Conservation (phyloP, 2,329 filamentous ascomycete species). For the Tetracladium maxilliforme region DNA sequence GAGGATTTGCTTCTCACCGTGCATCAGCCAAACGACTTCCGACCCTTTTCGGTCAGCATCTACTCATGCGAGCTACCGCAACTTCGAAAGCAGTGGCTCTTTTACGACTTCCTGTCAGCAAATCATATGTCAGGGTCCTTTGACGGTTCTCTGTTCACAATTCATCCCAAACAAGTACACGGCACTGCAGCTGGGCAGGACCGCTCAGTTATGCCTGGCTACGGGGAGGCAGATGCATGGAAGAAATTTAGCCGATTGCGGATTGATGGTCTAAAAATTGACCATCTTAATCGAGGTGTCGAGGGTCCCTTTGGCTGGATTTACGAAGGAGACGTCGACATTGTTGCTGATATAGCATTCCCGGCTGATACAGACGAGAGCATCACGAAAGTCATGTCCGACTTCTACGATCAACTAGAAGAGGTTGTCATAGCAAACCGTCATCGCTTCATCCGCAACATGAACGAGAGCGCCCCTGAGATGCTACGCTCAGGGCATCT, state of each 20-base stretch:
- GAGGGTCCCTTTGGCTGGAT: constrained; percentile 97
- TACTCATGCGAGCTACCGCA: constrained; percentile 91
- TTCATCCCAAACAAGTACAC: constrained; percentile 86
- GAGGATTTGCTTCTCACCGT: constrained; percentile 85
- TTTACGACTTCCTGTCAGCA: constrained; percentile 92
- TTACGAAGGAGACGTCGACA: constrained; percentile 90
- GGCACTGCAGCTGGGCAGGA: constrained; percentile 53
- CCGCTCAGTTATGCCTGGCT: constrained; percentile 22
- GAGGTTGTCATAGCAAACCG: constrained; percentile 75
- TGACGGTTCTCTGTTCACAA: constrained; percentile 91
- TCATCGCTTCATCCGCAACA: constrained; percentile 34
- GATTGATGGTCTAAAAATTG: constrained; percentile 87
- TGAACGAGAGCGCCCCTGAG: constrained; percentile 12
- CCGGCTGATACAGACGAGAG: constrained; percentile 78
- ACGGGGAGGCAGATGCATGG: constrained; percentile 61
- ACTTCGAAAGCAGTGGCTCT: constrained; percentile 88
- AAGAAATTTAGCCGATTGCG: constrained; percentile 90
- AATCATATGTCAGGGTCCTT: constrained; percentile 94
- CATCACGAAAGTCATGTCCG: constrained; percentile 86
- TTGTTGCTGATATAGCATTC: constrained; percentile 90
- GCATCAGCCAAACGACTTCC: constrained; percentile 78
- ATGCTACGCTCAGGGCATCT: constrained; percentile 2
- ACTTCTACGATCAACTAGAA: constrained; percentile 93
- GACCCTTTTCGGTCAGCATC: constrained; percentile 91
- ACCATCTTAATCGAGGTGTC: constrained; percentile 87